Evolutionary conservation across 176 grass and related monocot species (phyloP).

Genomic region (Dactylis glomerata): DNA sequence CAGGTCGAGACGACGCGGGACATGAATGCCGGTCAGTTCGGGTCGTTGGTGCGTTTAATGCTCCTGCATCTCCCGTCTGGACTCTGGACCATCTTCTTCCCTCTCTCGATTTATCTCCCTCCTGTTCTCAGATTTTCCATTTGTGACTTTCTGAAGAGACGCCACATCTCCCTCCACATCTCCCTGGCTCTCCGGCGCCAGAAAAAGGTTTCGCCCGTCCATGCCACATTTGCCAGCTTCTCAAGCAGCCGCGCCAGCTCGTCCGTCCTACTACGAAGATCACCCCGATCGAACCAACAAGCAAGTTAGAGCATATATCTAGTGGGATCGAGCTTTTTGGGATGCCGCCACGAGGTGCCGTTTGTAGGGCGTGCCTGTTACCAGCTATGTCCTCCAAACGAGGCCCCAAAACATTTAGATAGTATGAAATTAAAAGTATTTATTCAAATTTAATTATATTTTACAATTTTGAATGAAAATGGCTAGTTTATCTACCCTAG

Average conservation of each 20-base stretch:
- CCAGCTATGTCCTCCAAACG: no score
- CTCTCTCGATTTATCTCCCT: background rate
- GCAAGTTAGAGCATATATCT: no score
- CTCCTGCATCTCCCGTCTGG: background rate
- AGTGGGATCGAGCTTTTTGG: no score
- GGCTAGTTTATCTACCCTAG: no score
- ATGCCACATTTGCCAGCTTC: background rate
- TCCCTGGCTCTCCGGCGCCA: background rate
- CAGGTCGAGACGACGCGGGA: background rate
- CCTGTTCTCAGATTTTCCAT: background rate
- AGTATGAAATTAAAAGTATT: no score
- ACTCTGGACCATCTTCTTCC: background rate
- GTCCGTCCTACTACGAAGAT: background rate
- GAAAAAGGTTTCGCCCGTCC: background rate
- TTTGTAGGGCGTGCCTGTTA: no score
- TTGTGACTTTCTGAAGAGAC: background rate
- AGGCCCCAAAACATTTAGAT: no score
- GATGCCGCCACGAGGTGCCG: no score
- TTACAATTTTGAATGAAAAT: no score
- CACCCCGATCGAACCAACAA: background rate
- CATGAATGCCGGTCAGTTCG: slow-evolving; percentile 48
- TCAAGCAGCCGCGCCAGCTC: background rate
- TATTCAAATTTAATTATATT: no score
- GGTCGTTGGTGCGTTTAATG: slow-evolving; percentile 47
- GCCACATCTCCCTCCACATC: no score